Evolutionary conservation across 2,329 filamentous ascomycete species (phyloP).

Genomic region (Beauveria medogensis): DNA sequence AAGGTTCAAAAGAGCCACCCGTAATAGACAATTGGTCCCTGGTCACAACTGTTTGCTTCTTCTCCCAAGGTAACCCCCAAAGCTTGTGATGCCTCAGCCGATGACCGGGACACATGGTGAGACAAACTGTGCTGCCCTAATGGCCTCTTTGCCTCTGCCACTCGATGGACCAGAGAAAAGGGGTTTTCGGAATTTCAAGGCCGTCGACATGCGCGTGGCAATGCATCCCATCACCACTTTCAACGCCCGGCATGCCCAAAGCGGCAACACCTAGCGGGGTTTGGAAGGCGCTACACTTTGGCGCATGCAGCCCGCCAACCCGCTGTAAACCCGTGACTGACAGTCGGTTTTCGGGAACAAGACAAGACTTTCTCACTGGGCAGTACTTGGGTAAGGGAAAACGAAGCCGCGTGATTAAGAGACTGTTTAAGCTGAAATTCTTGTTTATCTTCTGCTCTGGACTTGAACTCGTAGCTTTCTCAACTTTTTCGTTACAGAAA

Average conservation of each 20-base stretch:
- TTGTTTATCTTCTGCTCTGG: too few relatives aligned
- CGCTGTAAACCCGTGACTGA: neutral
- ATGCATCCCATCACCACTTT: neutral
- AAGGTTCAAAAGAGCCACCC: neutral
- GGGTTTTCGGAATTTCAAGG: neutral
- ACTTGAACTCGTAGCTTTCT: too few relatives aligned
- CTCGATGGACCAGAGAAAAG: neutral
- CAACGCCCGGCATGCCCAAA: conserved; percentile 9
- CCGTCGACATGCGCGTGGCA: neutral
- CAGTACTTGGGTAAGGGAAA: too few relatives aligned
- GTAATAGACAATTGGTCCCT: neutral
- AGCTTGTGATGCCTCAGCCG: neutral
- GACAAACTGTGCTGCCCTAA: too few relatives aligned
- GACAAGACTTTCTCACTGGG: too few relatives aligned
- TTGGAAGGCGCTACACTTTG: neutral
- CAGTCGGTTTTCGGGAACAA: neutral
- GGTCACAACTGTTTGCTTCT: neutral
- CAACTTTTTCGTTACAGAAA: too few relatives aligned
- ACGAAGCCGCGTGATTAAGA: too few relatives aligned
- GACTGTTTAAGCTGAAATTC: too few relatives aligned
- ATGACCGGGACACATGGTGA: neutral
- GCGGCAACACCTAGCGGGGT: neutral
- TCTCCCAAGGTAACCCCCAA: neutral
- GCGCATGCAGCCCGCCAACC: neutral
- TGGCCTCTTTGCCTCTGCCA: too few relatives aligned